Evolutionary conservation across 1,284 basidiomycete genomes (phyloP), one percentile per base, ranked within the genome.

Genomic region (Papiliotrema nemorosa): DNA sequence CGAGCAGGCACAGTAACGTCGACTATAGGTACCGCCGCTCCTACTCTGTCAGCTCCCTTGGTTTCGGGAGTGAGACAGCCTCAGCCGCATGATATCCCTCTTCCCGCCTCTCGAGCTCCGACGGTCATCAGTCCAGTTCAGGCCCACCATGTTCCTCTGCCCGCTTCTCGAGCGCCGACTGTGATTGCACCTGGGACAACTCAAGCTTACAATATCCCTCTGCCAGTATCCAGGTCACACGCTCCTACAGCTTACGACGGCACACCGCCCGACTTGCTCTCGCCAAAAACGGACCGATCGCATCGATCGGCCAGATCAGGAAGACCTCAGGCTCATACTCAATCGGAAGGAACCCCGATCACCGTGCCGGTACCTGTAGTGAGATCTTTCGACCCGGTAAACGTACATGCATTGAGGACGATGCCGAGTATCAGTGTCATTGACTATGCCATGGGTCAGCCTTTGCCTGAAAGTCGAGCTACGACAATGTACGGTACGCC

Each of bases 401-500:
- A 16, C 18, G 20, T 52, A 18, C 24, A 40, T 18, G 16, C 40
- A 6, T 26, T 26, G 21, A 34, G 21, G 22, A 36, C 7, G 5
- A 29, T 42, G 45, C 60, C 58, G 26, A 52, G 35, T 45, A 44
- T 60, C 27, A 61, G 49, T 21, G 45, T 61, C 10, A 59, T 63
- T 21, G 61, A 63, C 41, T 61, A 54, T 46, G 61, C 59, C 13
- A 35, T 55, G 6, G 29, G 20, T 9, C 40, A 52, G 35, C 54
- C 61, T 27, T 40, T 61, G 14, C 61, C 61, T 3, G 47, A 36
- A 33, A 52, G 48, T 46, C 26, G 61, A 18, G 50, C 52, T 1
- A 52, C 56, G 16, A 61, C 61, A 0, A 45, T 55, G 24, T 21
- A 50, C 18, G 55, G 44, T 29, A 40, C 44, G 20, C 44, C 50